A percentile compares a stretch with the other conserved stretches of the same genome.
phyloP scores from a whole-genome alignment of 2,329 filamentous ascomycete species.

The Trichoderma endophyticum region DNA sequence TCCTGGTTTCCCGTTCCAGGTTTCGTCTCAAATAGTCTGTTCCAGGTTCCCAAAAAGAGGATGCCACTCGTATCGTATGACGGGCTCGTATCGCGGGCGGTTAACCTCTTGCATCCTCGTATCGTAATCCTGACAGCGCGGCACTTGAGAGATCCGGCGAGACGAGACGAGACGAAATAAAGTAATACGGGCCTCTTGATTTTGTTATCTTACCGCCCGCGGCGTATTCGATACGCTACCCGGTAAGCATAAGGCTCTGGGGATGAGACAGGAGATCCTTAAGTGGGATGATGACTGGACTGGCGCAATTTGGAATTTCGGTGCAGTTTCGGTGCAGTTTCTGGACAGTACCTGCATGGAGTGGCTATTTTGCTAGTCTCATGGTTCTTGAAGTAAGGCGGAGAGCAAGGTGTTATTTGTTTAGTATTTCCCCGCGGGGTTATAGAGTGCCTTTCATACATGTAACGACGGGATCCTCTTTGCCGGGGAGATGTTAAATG shows the following conservation, averaged over 20 bases:
- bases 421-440: background rate
- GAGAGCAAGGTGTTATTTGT: background rate
- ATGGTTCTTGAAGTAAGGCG: background rate
- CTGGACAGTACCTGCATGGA: background rate
- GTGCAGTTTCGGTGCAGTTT: background rate
- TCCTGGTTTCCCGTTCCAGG: background rate
- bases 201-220: background rate
- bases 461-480: background rate
- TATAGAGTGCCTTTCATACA: background rate
- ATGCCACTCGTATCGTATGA: background rate
- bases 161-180: background rate
- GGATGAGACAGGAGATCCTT: constrained; percentile 2
- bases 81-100: background rate
- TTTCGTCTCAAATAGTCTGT: background rate
- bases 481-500: background rate
- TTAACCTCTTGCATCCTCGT: background rate
- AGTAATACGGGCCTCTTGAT: background rate
- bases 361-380: background rate
- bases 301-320: background rate
- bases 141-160: background rate
- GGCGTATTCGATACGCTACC: background rate
- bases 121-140: background rate
- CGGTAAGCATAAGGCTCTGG: background rate
- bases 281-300: background rate
- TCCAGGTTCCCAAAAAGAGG: background rate